Evolutionary conservation across 768 basidiomycete species (phyloP).

Genomic region (Tulasnella calospora): DNA sequence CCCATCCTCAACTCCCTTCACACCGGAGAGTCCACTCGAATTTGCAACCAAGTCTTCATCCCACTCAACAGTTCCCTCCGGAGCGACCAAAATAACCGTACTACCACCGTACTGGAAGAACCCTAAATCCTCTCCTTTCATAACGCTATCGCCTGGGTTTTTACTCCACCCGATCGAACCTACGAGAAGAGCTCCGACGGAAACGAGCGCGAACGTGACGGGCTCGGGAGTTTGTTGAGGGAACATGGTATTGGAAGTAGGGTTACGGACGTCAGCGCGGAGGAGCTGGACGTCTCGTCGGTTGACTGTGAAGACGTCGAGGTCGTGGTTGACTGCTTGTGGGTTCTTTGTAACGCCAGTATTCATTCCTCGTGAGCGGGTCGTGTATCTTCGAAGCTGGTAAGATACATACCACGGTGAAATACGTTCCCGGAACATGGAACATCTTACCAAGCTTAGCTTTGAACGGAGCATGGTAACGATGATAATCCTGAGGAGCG

Average conservation of each 20-base stretch:
- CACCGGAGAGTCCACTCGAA: not conserved
- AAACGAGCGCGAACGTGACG: constrained; percentile 58
- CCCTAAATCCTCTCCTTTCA: constrained; percentile 48
- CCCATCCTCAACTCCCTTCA: constrained; percentile 47
- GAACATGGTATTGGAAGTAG: constrained; percentile 33
- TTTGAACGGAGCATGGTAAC: constrained; percentile 69
- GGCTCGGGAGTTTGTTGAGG: constrained; percentile 19
- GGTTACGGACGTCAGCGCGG: constrained; percentile 38
- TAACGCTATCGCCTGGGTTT: constrained; percentile 35
- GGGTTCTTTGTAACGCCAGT: constrained; percentile 54
- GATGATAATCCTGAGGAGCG: constrained; percentile 76
- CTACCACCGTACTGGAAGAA: constrained; percentile 75
- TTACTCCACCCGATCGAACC: constrained; percentile 66
- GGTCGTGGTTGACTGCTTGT: constrained; percentile 66
- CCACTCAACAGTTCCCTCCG: constrained; percentile 30
- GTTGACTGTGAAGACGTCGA: constrained; percentile 64
- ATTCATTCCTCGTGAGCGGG: not conserved
- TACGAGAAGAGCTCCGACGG: constrained; percentile 77
- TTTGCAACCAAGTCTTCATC: constrained; percentile 52
- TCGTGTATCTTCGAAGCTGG: not conserved
- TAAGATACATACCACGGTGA: constrained; percentile 46
- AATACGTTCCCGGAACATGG: constrained; percentile 55
- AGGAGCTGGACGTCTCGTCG: constrained; percentile 53
- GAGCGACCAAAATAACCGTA: constrained; percentile 45
- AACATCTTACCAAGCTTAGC: constrained; percentile 45